A percentile compares a stretch with the other conserved stretches of the same genome.
phyloP scores from a whole-genome alignment of 1,284 basidiomycete species.

The Ustilago shanxiensis region DNA sequence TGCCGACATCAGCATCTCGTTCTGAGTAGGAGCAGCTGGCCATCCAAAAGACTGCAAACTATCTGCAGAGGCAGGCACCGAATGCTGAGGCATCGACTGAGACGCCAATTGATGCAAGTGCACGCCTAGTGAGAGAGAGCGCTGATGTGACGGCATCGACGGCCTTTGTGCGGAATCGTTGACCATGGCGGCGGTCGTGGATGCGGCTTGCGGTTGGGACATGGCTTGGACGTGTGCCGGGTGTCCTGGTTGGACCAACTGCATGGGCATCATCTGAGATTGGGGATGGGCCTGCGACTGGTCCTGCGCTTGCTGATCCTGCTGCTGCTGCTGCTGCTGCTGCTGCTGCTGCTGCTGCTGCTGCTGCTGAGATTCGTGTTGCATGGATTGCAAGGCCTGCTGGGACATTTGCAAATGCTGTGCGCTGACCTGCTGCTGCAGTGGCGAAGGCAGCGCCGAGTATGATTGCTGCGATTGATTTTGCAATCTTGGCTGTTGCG shows the following conservation, averaged over 20 bases:
- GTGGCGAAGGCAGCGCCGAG: constrained; percentile 30
- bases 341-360: constrained; percentile 17
- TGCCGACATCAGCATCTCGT: constrained; percentile 39
- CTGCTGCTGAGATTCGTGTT: constrained; percentile 30
- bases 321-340: constrained; percentile 13
- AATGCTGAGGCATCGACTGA: constrained; percentile 36
- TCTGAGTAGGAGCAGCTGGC: constrained; percentile 39
- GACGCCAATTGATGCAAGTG: constrained; percentile 43
- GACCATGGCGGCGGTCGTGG: constrained; percentile 2
- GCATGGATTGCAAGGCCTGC: constrained; percentile 21
- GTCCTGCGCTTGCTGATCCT: constrained; percentile 5
- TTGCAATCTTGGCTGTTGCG: constrained; percentile 25
- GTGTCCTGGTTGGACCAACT: constrained; percentile 29
- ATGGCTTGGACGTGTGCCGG: constrained; percentile 18
- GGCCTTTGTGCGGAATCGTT: constrained; percentile 33
- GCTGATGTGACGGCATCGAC: constrained; percentile 38
- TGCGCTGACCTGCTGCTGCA: constrained; percentile 27
- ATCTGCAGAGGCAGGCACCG: constrained; percentile 34
- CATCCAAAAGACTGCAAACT: constrained; percentile 38
- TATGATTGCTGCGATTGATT: constrained; percentile 23
- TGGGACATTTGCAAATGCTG: constrained; percentile 27
- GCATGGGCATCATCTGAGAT: constrained; percentile 35
- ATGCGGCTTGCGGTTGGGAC: constrained; percentile 15
- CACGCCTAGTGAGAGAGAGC: constrained; percentile 42
- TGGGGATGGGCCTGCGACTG: constrained; percentile 10